These are phyloP conservation scores for Blyttiomyces sp. DNA, from an alignment of 371 early-diverging fungal genomes.

Conservation along the genomic window DNA sequence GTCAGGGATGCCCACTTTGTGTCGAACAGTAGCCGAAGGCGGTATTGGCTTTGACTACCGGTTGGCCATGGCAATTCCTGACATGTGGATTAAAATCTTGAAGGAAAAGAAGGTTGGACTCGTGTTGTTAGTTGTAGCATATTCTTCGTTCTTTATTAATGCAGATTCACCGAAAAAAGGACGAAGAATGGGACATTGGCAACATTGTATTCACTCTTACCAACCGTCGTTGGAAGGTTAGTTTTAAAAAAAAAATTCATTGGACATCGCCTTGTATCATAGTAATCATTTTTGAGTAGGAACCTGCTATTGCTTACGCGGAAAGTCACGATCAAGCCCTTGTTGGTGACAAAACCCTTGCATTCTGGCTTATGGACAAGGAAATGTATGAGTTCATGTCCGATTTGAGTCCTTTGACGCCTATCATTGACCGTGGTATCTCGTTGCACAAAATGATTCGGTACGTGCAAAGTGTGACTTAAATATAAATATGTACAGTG, in stretches of 20 bases:
- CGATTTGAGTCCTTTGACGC: constrained; percentile 71
- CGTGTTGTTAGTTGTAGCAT: neutral
- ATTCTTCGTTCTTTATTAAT: neutral
- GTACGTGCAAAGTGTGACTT: constrained; percentile 4
- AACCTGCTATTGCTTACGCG: constrained; percentile 82
- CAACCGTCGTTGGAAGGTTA: constrained; percentile 72
- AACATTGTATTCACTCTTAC: constrained; percentile 81
- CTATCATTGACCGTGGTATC: constrained; percentile 90
- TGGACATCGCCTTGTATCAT: neutral
- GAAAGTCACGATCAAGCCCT: constrained; percentile 97
- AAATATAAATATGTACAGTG: neutral
- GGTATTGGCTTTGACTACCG: constrained; percentile 96
- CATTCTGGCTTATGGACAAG: constrained; percentile 98
- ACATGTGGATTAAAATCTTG: constrained; percentile 97
- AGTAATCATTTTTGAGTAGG: neutral
- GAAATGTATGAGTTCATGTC: constrained; percentile 97
- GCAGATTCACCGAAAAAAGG: constrained; percentile 48
- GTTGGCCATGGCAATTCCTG: constrained; percentile 96
- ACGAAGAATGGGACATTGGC: constrained; percentile 93
- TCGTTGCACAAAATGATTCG: constrained; percentile 95
- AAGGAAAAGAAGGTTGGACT: constrained; percentile 68
- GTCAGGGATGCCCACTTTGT: constrained; percentile 96
- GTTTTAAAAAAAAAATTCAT: too few species aligned
- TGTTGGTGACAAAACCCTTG: constrained; percentile 95
- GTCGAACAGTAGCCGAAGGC: constrained; percentile 85